A percentile compares a stretch with the other conserved stretches of the same genome.
Evolutionary conservation across 2,329 filamentous ascomycete species (phyloP).

Genomic region (Fonsecaea multimorphosa): DNA sequence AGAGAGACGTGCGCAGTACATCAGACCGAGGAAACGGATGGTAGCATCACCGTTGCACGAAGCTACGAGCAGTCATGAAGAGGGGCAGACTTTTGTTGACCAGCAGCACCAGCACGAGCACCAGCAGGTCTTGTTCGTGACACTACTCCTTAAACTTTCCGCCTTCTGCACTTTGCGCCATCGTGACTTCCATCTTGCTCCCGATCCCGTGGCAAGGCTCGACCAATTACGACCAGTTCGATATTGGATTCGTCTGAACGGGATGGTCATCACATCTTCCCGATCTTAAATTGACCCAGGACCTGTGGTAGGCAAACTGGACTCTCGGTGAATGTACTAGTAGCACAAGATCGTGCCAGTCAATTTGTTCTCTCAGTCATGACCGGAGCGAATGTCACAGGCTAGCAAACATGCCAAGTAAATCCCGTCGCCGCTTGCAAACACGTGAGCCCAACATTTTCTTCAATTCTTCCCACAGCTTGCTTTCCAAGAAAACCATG

Average conservation of each 20-base stretch:
- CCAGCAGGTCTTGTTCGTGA: neutral
- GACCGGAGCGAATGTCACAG: neutral
- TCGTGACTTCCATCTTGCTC: neutral
- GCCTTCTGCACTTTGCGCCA: neutral
- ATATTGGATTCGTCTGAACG: neutral
- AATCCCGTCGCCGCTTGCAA: no score
- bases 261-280: neutral
- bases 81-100: neutral
- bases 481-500: no score
- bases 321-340: neutral
- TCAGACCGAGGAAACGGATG: neutral
- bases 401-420: neutral
- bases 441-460: neutral
- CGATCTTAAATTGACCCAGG: neutral
- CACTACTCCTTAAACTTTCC: neutral
- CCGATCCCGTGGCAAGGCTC: neutral
- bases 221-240: neutral
- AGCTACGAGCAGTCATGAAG: neutral
- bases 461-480: neutral
- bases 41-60: neutral
- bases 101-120: neutral
- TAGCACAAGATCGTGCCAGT: neutral
- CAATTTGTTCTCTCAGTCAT: neutral
- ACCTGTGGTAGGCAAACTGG: neutral
- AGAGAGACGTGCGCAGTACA: neutral